Evolutionary conservation across 2,329 filamentous ascomycete genomes (phyloP), one percentile per base, ranked within the genome.

Genomic region (Fusarium sterilihyphosum): DNA sequence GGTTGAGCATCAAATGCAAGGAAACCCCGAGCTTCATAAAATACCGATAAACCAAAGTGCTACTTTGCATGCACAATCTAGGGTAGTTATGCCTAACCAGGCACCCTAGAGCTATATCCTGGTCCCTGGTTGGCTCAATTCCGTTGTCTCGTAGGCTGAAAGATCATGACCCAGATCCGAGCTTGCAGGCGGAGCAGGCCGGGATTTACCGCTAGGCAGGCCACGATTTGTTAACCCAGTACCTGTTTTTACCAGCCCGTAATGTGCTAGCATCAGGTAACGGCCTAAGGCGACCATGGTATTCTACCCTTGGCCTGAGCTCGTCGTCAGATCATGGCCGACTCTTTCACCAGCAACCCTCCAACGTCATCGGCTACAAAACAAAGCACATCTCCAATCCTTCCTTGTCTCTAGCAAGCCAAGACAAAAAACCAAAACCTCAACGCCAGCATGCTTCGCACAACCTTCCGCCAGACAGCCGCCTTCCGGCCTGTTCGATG

Each of bases 361-460:
- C 73, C 73, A 75, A 78, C 77, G 75, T 78, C 77, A 78, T 78
- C 75, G 67, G 77, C 61, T 72, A 65, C 72, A 72, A 72, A 67
- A 77, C 71, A 63, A 72, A 61, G 41, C 65, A 62, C 56, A 65
- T 67, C 68, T 73, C 61, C 61, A 63, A 54, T 57, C 52, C 38
- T 58, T 62, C 57, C 61, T 37, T 53, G 46, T 57, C 59, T 50
- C 66, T n/a, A 50, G 41, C 67, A 71, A 71, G 65, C n/a, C 56
- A 65, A 52, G 49, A 70, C 41, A 38, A 70, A 26, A 53, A 38
- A 53, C 46, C 44, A 46, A 53, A 63, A 38, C 61, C 60, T 49
- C 63, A 72, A 70, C 67, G 58, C 67, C 81, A 83, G 65, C 65
- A 95, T 95, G 93, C 88, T 93, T 80, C 91, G 92, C 82, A 90